Evolutionary conservation across 2,329 filamentous ascomycete species (phyloP).

Genomic region (Ophiognomonia clavigignenti-juglandacearum): DNA sequence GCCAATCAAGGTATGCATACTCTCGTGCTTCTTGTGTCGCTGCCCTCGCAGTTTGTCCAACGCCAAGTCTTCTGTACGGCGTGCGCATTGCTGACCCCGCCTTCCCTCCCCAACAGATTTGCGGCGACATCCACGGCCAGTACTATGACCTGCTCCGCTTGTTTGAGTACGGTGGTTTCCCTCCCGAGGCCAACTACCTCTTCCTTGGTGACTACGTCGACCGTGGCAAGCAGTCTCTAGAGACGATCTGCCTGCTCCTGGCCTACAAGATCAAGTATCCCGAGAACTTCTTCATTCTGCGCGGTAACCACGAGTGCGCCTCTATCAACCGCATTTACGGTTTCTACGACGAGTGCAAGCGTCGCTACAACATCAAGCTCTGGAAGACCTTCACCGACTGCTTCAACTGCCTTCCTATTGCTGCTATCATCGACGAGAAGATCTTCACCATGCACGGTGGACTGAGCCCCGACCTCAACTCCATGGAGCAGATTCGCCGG

Average conservation of each 20-base stretch:
- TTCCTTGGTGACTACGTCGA: slow-evolving; percentile 99
- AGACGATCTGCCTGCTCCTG: slow-evolving; percentile 94
- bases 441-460: slow-evolving; percentile 99
- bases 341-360: slow-evolving; percentile 99
- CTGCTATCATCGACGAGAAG: slow-evolving; percentile 99
- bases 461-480: slow-evolving; percentile 94
- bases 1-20: slow-evolving; percentile 94
- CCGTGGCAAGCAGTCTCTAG: slow-evolving; percentile 96
- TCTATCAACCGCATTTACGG: slow-evolving; percentile 99
- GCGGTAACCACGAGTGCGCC: slow-evolving; percentile 98
- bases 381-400: slow-evolving; percentile 99
- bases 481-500: slow-evolving; percentile 98
- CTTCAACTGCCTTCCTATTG: slow-evolving; percentile 98
- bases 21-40: too few species aligned
- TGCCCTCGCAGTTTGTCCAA: not conserved
- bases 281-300: slow-evolving; percentile 98
- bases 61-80: slow-evolving; percentile 2
- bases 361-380: slow-evolving; percentile 97
- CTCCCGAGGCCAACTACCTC: slow-evolving; percentile 97
- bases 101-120: slow-evolving; percentile 61
- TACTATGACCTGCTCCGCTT: slow-evolving; percentile 97
- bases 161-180: slow-evolving; percentile 98
- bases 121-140: slow-evolving; percentile 97
- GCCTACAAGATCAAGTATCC: slow-evolving; percentile 99
- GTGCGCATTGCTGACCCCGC: slow-evolving; percentile 9